Conservation (phyloP, 257 asterid species). For the Misopates orontium region DNA sequence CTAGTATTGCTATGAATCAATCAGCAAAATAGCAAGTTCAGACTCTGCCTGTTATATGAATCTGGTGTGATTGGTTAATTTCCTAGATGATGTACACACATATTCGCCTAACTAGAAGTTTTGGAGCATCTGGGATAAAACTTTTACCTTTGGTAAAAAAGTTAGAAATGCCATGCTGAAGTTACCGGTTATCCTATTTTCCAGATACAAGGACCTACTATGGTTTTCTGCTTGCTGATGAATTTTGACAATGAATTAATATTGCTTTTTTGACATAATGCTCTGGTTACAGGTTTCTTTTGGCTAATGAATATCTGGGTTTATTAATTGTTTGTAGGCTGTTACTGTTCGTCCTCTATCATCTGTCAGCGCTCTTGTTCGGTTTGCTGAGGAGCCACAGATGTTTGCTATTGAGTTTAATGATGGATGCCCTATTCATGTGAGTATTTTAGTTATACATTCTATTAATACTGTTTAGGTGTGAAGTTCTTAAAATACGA, state of each 20-base stretch:
- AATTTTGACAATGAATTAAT: constrained; percentile 17
- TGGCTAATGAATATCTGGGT: constrained; percentile 22
- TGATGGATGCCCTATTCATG: constrained; percentile 98
- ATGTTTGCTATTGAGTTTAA: constrained; percentile 96
- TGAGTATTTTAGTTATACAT: constrained; percentile 42
- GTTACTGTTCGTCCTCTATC: constrained; percentile 91
- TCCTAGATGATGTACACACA: neutral
- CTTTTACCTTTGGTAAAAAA: neutral
- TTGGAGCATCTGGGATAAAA: neutral
- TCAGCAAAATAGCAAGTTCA: neutral
- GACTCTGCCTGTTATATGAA: neutral
- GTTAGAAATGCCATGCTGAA: neutral
- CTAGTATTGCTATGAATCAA: neutral
- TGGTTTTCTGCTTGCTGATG: constrained; percentile 1
- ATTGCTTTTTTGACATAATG: constrained; percentile 21
- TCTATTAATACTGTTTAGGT: constrained; percentile 22
- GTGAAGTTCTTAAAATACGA: constrained; percentile 17
- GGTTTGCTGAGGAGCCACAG: constrained; percentile 99
- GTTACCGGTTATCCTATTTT: neutral
- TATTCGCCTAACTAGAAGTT: neutral
- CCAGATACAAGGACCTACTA: neutral
- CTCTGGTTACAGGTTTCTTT: constrained; percentile 22
- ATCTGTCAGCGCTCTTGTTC: constrained; percentile 91
- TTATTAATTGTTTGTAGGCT: constrained; percentile 64
- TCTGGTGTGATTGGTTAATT: neutral